Conservation (phyloP, 192 early-diverging fungal genomes). For the Umbelopsis vinacea region DNA sequence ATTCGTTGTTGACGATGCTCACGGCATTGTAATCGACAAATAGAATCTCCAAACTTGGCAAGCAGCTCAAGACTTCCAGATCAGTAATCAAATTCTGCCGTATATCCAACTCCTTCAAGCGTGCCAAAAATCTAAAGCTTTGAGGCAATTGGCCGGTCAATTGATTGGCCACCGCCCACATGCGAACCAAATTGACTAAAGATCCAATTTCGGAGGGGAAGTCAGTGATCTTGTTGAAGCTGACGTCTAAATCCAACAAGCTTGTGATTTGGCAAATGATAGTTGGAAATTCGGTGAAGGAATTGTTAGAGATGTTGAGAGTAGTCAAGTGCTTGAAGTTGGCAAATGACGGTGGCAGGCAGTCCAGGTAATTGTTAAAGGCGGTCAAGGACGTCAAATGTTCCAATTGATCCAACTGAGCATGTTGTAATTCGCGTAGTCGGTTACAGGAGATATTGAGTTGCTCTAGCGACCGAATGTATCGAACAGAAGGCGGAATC, state of each 20-base stretch:
- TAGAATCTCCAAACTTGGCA: constrained; percentile 64
- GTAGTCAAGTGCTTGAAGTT: constrained; percentile 61
- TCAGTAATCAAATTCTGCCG: constrained; percentile 81
- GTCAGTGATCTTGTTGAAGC: constrained; percentile 78
- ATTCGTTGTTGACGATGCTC: constrained; percentile 62
- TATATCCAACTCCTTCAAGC: constrained; percentile 77
- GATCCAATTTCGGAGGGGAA: constrained; percentile 77
- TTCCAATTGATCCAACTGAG: constrained; percentile 63
- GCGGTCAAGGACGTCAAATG: constrained; percentile 66
- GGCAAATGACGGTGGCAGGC: constrained; percentile 68
- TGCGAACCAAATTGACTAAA: constrained; percentile 56
- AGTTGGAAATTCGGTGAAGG: constrained; percentile 67
- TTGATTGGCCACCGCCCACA: constrained; percentile 79
- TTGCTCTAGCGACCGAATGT: constrained; percentile 65
- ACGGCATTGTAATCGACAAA: constrained; percentile 77
- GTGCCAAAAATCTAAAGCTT: constrained; percentile 57
- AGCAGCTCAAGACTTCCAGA: constrained; percentile 56
- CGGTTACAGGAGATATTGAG: constrained; percentile 83
- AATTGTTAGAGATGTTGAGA: constrained; percentile 84
- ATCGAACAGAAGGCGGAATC: constrained; percentile 70
- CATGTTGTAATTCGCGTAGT: constrained; percentile 65
- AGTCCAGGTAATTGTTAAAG: constrained; percentile 75
- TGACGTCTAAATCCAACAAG: constrained; percentile 75
- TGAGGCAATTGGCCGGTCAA: constrained; percentile 72
- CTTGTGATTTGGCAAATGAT: constrained; percentile 64